phyloP scores from a whole-genome alignment of 768 basidiomycete genomes.

The Russula olivacea region DNA sequence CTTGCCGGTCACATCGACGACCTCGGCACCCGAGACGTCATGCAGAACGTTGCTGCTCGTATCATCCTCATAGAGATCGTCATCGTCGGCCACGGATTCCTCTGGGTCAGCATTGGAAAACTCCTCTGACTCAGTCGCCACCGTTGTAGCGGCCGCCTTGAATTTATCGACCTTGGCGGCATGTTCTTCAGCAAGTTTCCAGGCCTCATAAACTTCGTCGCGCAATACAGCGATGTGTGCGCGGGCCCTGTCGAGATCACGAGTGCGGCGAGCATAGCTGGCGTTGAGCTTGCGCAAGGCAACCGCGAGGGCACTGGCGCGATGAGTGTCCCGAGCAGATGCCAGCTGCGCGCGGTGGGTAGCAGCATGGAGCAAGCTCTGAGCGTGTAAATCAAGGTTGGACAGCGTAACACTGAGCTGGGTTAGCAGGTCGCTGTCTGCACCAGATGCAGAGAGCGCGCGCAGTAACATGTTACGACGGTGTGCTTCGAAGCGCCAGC shows the following conservation, averaged over 20 bases:
- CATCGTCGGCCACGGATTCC: slow-evolving; percentile 18
- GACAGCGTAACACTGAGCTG: slow-evolving; percentile 20
- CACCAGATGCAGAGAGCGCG: slow-evolving; percentile 21
- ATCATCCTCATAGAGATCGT: slow-evolving; percentile 24
- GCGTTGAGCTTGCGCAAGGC: slow-evolving; percentile 75
- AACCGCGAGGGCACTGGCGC: slow-evolving; percentile 69
- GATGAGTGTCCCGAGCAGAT: slow-evolving; percentile 56
- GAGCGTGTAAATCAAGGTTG: slow-evolving; percentile 24
- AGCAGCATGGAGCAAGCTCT: slow-evolving; percentile 49
- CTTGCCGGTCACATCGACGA: slow-evolving; percentile 21
- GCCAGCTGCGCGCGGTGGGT: slow-evolving; percentile 64
- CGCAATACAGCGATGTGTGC: slow-evolving; percentile 50
- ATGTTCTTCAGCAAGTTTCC: slow-evolving; percentile 69
- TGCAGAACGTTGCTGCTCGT: slow-evolving; percentile 5
- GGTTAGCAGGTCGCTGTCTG: slow-evolving; percentile 16
- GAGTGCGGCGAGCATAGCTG: slow-evolving; percentile 59
- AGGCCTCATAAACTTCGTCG: slow-evolving; percentile 72
- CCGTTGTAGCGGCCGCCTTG: slow-evolving; percentile 32
- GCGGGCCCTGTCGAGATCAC: slow-evolving; percentile 48
- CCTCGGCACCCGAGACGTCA: slow-evolving; percentile 23
- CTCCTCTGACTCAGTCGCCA: slow-evolving; percentile 20
- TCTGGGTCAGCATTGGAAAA: slow-evolving; percentile 9
- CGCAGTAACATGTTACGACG: slow-evolving; percentile 24
- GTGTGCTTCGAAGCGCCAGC: slow-evolving; percentile 24
- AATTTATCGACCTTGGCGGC: slow-evolving; percentile 67